Conservation (phyloP, 106 monocot genomes). For the Allium cepa region DNA sequence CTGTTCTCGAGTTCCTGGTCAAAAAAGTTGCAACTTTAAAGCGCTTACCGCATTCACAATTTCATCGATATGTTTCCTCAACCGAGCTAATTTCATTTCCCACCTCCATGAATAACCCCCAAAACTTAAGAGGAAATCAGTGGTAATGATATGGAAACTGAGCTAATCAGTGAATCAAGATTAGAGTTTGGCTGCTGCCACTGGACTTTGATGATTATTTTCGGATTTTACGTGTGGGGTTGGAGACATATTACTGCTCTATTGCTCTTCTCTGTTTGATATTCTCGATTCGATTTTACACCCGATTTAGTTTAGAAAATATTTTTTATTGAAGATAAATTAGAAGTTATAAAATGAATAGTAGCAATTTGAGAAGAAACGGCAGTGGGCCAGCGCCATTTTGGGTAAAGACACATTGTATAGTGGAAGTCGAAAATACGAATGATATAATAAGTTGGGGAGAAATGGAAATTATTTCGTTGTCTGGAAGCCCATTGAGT, state of each 20-base stretch:
- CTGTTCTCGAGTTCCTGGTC: no score
- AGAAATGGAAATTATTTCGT: no score
- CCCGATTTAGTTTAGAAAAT: background rate
- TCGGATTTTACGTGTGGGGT: no score
- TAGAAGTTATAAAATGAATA: background rate
- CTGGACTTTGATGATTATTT: conserved; percentile 21
- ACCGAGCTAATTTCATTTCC: background rate
- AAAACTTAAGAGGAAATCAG: no score
- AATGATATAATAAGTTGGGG: conserved; percentile 80
- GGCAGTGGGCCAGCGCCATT: conserved; percentile 54
- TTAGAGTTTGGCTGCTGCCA: no score
- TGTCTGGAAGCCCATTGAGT: no score
- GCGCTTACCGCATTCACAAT: no score
- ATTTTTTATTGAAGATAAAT: background rate
- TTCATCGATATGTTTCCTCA: background rate
- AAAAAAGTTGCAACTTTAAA: background rate
- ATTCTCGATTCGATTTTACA: background rate
- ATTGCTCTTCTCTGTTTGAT: conserved; percentile 36
- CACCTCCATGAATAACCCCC: background rate
- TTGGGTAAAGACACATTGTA: conserved; percentile 62
- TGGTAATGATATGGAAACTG: no score
- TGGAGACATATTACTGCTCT: conserved; percentile 79
- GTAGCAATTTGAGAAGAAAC: no score
- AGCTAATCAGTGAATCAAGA: no score
- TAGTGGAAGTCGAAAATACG: conserved; percentile 64